Conservation (phyloP, 164 flowering plant species). For the Echeveria elegans region DNA sequence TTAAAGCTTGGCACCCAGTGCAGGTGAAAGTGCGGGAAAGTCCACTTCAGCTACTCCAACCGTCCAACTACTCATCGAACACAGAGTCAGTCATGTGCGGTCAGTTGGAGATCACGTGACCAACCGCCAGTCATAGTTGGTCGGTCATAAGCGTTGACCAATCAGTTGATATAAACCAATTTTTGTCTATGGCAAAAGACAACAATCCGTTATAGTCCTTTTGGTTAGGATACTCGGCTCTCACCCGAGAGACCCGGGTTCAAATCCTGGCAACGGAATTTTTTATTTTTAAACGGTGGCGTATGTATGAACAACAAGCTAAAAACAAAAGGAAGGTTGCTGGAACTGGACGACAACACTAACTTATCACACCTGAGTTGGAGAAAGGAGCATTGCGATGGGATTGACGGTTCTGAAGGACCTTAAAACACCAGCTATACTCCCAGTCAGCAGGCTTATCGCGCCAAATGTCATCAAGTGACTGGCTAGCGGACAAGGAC, state of each 20-base stretch:
- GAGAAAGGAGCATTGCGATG: background rate
- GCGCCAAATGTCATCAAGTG: background rate
- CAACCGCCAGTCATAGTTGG: background rate
- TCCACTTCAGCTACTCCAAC: too few species aligned
- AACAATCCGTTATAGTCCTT: slow-evolving; percentile 74
- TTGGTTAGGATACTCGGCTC: slow-evolving; percentile 84
- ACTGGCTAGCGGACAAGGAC: background rate
- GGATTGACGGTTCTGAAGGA: background rate
- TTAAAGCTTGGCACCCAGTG: too few species aligned
- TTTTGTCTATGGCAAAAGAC: too few species aligned
- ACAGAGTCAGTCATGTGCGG: background rate
- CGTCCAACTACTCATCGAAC: too few species aligned
- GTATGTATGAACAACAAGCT: too few species aligned
- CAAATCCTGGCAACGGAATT: slow-evolving; percentile 80
- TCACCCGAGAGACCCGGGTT: slow-evolving; percentile 92
- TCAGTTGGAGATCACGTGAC: slow-evolving; percentile 6
- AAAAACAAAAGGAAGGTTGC: background rate
- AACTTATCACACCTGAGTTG: background rate
- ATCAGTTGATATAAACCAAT: too few species aligned
- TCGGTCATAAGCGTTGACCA: too few species aligned
- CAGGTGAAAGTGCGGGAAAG: too few species aligned
- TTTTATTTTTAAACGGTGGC: too few species aligned
- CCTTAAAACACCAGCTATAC: background rate
- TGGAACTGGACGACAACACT: background rate
- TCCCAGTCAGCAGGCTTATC: background rate